A percentile compares a stretch with the other conserved stretches of the same genome.
Evolutionary conservation across 371 early-diverging fungal species (phyloP).

Genomic region (Syncephalis plumigaleata): DNA sequence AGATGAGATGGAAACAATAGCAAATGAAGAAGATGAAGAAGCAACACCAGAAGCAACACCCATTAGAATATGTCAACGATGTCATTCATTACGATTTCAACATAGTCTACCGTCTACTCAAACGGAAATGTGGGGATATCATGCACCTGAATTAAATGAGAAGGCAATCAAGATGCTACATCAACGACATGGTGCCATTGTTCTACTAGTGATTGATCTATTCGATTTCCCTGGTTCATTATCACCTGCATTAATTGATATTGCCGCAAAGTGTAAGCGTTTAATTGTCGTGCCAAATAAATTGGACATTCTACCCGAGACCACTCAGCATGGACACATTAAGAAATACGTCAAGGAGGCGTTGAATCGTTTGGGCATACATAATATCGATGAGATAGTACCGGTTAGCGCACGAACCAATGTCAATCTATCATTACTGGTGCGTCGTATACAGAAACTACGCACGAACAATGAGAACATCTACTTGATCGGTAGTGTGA

Average conservation of each 20-base stretch:
- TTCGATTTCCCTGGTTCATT: slow-evolving; percentile 43
- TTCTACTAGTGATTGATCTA: slow-evolving; percentile 38
- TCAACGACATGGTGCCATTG: slow-evolving; percentile 16
- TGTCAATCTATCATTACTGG: slow-evolving; percentile 28
- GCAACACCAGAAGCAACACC: not conserved
- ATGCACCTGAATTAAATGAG: slow-evolving; percentile 31
- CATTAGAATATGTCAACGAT: slow-evolving; percentile 39
- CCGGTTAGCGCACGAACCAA: slow-evolving; percentile 46
- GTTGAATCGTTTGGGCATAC: slow-evolving; percentile 19
- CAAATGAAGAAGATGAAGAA: not conserved
- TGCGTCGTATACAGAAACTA: slow-evolving; percentile 21
- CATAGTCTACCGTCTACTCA: slow-evolving; percentile 19
- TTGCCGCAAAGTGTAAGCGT: slow-evolving; percentile 19
- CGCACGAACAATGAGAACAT: slow-evolving; percentile 35
- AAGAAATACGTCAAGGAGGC: slow-evolving; percentile 29
- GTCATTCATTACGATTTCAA: slow-evolving; percentile 27
- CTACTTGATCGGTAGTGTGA: slow-evolving; percentile 47
- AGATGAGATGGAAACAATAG: too few species aligned
- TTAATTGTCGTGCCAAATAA: slow-evolving; percentile 48
- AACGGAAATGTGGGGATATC: slow-evolving; percentile 27
- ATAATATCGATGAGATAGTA: slow-evolving; percentile 21
- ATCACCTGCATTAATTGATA: slow-evolving; percentile 12
- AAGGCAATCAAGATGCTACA: slow-evolving; percentile 13
- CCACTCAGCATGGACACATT: slow-evolving; percentile 28
- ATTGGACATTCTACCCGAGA: slow-evolving; percentile 38